These are phyloP conservation scores for Phyllosticta citriasiana DNA, from an alignment of 2,329 filamentous ascomycete genomes.

Conservation along the genomic window DNA sequence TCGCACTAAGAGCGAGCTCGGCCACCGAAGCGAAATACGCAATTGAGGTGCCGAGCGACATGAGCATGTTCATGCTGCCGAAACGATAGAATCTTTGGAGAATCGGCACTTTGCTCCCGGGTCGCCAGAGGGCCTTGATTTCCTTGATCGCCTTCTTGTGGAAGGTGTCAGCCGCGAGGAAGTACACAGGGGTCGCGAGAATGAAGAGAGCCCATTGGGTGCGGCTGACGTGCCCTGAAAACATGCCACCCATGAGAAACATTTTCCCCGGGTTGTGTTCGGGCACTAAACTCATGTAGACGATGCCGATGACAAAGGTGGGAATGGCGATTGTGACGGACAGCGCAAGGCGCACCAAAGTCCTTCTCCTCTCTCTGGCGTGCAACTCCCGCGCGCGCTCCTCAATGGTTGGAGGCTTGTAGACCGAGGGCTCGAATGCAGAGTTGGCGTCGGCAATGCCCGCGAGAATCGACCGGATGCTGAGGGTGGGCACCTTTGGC, in stretches of 20 bases:
- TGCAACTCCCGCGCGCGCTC: slow-evolving; percentile 69
- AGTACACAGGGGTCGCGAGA: slow-evolving; percentile 76
- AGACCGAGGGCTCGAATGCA: slow-evolving; percentile 57
- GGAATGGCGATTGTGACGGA: slow-evolving; percentile 64
- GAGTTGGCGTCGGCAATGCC: slow-evolving; percentile 57
- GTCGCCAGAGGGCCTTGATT: slow-evolving; percentile 65
- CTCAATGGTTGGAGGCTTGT: slow-evolving; percentile 74
- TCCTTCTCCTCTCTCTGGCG: slow-evolving; percentile 55
- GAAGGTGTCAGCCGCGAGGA: slow-evolving; percentile 78
- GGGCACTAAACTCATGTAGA: slow-evolving; percentile 78
- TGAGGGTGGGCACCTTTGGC: slow-evolving; percentile 58
- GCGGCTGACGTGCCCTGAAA: slow-evolving; percentile 59
- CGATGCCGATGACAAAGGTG: slow-evolving; percentile 76
- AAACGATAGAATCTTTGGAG: slow-evolving; percentile 78
- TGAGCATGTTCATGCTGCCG: slow-evolving; percentile 92
- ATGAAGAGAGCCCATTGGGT: slow-evolving; percentile 72
- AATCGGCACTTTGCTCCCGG: slow-evolving; percentile 61
- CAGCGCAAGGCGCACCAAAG: slow-evolving; percentile 61
- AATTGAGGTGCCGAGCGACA: slow-evolving; percentile 78
- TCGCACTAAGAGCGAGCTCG: slow-evolving; percentile 55
- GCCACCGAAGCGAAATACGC: slow-evolving; percentile 77
- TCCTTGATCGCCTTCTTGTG: slow-evolving; percentile 73
- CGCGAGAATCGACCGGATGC: slow-evolving; percentile 62
- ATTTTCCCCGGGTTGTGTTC: slow-evolving; percentile 46
- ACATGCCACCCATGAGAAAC: slow-evolving; percentile 62